Base-by-base conservation (phyloP, 495 filamentous ascomycete species). In the Aspergillus wentii region DNA sequence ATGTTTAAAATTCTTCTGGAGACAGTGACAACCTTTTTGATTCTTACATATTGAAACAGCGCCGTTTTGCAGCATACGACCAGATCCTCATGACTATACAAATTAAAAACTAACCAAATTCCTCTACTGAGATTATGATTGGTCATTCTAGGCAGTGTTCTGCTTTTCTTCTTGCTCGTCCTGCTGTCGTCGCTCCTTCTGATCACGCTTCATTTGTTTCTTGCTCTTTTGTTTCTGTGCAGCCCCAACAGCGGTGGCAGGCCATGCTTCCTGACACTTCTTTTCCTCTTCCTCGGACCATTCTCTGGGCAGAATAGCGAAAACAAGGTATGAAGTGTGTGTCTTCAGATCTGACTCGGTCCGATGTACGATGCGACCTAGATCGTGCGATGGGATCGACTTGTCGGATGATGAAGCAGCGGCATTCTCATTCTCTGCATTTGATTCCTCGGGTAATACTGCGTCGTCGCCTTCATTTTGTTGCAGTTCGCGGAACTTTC, bases 291-390 rank as follows among this genome's bases (percentile, higher is more conserved):
- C 85, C 33, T 78, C 82, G 0, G 66, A 79, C 94, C 92, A 97
- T 35, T 83, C 82, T 33, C 78, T 68, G 9, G 94, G 94, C 36
- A 99, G 62, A 4, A 92, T 65, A 1, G 94, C 92, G 74, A 99
- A 98, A 5, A 94, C 84, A 11, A 99, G 72, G 59, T 97, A 99
- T 9, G 82, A 88, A 0, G 92, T 99, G 61, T 99, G 92, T 8
- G 80, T 89, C 74, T 95, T 95, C 20, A 96, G 60, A 63, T 99
- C 90, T 1, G 80, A 71, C 64, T 97, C 92, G 4, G 81, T 75
- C 17, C 88, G 77, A 43, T 89, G 86, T 8, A 85, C 70, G 38
- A 96, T 46, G 14, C 79, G 76, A 4, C 92, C 92, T 27, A 86
- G 79, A 42, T 68, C 68, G 35, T 72, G 80, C 10, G 62, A 8